Evolutionary conservation across 371 early-diverging fungal genomes (phyloP), one percentile per base, ranked within the genome.

Genomic region (Mucor saturninus): DNA sequence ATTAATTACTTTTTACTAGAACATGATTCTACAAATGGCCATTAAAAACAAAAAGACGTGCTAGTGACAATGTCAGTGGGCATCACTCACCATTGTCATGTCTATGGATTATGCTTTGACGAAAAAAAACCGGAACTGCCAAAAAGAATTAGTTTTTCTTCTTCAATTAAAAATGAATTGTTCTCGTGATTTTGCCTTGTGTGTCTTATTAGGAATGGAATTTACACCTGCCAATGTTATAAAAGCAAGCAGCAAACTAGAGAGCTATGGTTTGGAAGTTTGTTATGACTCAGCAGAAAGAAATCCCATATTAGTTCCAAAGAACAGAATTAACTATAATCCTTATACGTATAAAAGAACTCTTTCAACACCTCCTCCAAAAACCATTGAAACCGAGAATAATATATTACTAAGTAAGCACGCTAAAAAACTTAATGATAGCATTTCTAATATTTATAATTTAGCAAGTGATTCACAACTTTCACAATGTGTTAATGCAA

Each of bases 401-500:
- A 56, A 56, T 43, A 56, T 56, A 42, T 9, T 43, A 38, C 2
- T 13, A 56, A 42, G 56, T 40, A 56, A 56, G 30, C n/a, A n/a
- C n/a, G n/a, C n/a, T 56, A 52, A 3, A 56, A 56, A 42, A 56
- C 28, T 42, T 42, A 30, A 38, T 35, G 35, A 43, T 30, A 56
- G 56, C 30, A 51, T 59, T 59, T 28, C 50, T 38, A 59, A 59
- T 51, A 59, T 26, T 15, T 40, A 59, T 39, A 59, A 51, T 59
- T 39, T 51, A 59, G 59, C 30, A 10, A 59, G 40, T 29, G 52
- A 59, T 40, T 59, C 59, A n/a, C 52, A 59, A 59, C n/a, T 59
- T 59, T 35, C 59, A 30, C 59, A 59, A 30, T 59, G 51, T 59
- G 30, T 59, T 29, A 59, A 59, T 59, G 59, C 59, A 59, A 59